phyloP scores from a whole-genome alignment of 768 basidiomycete genomes.

The Rhizopogon sp. region DNA sequence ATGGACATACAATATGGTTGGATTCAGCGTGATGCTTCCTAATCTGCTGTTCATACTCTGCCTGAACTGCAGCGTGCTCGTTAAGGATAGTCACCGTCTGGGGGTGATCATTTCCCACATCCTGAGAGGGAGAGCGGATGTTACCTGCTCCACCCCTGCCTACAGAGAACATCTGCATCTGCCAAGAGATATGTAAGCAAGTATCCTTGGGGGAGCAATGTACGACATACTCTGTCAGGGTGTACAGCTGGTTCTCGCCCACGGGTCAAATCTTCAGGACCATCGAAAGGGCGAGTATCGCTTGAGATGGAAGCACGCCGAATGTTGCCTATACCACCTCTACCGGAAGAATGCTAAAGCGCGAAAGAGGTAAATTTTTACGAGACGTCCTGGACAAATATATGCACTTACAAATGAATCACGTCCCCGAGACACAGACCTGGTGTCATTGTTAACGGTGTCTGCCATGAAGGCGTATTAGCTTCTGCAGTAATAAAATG shows the following conservation, averaged over 20 bases:
- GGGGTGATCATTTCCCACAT: conserved; percentile 22
- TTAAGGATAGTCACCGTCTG: conserved; percentile 22
- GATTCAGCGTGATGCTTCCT: conserved; percentile 23
- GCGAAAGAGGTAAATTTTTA: neutral
- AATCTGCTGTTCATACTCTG: conserved; percentile 18
- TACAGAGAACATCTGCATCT: conserved; percentile 40
- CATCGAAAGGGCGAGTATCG: conserved; percentile 35
- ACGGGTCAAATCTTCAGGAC: conserved; percentile 56
- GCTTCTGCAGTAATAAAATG: neutral
- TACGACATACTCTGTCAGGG: conserved; percentile 30
- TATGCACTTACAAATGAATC: conserved; percentile 46
- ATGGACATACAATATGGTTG: conserved; percentile 31
- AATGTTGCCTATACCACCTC: conserved; percentile 70
- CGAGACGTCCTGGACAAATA: conserved; percentile 1
- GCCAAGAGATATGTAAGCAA: conserved; percentile 4
- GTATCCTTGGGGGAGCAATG: neutral
- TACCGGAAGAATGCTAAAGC: conserved; percentile 50
- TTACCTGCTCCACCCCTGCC: conserved; percentile 87
- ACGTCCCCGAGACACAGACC: conserved; percentile 55
- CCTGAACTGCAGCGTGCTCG: conserved; percentile 19
- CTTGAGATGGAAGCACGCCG: conserved; percentile 42
- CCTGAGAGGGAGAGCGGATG: conserved; percentile 74
- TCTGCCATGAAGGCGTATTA: conserved; percentile 19
- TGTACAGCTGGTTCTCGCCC: conserved; percentile 53
- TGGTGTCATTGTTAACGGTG: conserved; percentile 23